A percentile compares a stretch with the other conserved stretches of the same genome.
These are phyloP conservation scores for Penicillium malachiteum DNA, from an alignment of 495 filamentous ascomycete species.

Conservation along the genomic window DNA sequence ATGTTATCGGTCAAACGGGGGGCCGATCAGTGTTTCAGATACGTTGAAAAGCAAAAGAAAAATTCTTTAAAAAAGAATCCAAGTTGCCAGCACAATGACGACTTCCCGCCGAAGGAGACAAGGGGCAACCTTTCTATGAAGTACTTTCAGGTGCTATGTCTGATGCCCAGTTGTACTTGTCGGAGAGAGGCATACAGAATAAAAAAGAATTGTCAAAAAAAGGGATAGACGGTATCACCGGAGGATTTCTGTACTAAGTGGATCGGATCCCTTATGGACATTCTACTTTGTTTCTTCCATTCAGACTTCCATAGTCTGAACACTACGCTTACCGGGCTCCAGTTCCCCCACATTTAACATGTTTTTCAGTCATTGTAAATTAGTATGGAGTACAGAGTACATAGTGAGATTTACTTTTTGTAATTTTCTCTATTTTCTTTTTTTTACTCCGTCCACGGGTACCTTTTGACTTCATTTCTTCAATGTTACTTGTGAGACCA, in stretches of 20 bases:
- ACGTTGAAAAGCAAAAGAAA: constrained; percentile 8
- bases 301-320: constrained; percentile 26
- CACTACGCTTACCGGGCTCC: constrained; percentile 15
- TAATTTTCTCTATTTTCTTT: background rate
- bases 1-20: constrained; percentile 28
- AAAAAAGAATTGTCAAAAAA: background rate
- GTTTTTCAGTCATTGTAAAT: constrained; percentile 9
- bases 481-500: background rate
- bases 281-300: constrained; percentile 15
- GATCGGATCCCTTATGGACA: constrained; percentile 19
- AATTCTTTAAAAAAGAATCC: background rate
- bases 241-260: constrained; percentile 17
- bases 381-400: background rate
- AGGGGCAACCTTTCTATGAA: background rate
- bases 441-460: background rate
- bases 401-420: background rate
- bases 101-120: background rate
- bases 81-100: constrained; percentile 3
- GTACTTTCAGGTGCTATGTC: background rate
- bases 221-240: constrained; percentile 5
- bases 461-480: background rate
- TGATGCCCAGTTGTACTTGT: too few species aligned
- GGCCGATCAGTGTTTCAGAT: constrained; percentile 31
- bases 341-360: constrained; percentile 27
- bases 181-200: background rate